These are phyloP conservation scores for Mycena belliarum DNA, from an alignment of 768 basidiomycete genomes.

Conservation along the genomic window DNA sequence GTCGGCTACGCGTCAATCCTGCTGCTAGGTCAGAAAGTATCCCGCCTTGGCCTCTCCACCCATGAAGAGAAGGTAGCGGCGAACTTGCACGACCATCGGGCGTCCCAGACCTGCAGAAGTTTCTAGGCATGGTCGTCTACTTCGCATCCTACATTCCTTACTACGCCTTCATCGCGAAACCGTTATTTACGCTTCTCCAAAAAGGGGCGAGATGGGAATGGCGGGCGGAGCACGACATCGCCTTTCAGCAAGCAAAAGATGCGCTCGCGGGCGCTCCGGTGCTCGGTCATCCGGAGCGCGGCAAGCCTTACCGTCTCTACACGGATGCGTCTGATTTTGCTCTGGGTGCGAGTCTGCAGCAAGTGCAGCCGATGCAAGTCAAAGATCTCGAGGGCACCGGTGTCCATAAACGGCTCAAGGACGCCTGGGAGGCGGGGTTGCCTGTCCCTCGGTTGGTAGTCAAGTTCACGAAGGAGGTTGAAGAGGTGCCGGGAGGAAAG, in stretches of 20 bases:
- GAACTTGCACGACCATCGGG: too few species aligned
- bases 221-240: slow-evolving; percentile 19
- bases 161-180: slow-evolving; percentile 20
- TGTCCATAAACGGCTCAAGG: background rate
- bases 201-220: slow-evolving; percentile 28
- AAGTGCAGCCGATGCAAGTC: slow-evolving; percentile 8
- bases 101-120: background rate
- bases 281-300: slow-evolving; percentile 16
- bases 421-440: background rate
- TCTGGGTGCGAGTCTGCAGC: slow-evolving; percentile 5
- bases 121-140: background rate
- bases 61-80: too few species aligned
- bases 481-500: background rate
- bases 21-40: too few species aligned
- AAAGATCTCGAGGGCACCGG: slow-evolving; percentile 8
- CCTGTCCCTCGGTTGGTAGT: background rate
- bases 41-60: too few species aligned
- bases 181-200: slow-evolving; percentile 24
- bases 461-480: background rate
- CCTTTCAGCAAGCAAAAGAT: slow-evolving; percentile 24
- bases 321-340: background rate
- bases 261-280: slow-evolving; percentile 25
- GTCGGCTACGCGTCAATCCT: too few species aligned
- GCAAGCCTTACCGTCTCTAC: slow-evolving; percentile 18
- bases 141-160: background rate